phyloP scores from a whole-genome alignment of 805 yeast genomes.

The Suhomyces vadensis region DNA sequence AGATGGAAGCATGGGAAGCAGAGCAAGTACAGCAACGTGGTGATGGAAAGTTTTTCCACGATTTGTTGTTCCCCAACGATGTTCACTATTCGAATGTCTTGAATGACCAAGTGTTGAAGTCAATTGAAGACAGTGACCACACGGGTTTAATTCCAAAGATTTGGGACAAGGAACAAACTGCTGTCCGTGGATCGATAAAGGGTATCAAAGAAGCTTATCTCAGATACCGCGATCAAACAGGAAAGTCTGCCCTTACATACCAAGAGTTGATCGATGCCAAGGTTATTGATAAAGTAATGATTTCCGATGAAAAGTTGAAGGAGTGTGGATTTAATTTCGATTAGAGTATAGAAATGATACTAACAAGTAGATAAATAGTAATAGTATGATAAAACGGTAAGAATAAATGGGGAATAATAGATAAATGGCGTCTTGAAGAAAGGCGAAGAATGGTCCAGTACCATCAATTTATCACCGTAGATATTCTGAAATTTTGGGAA shows the following conservation, averaged over 20 bases:
- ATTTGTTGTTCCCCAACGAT: conserved; percentile 56
- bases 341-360: no score
- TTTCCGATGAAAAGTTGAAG: conserved; percentile 17
- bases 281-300: conserved; percentile 16
- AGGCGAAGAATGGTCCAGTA: no score
- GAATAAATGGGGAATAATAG: no score
- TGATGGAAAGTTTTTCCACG: conserved; percentile 28
- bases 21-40: conserved; percentile 30
- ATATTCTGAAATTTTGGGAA: no score
- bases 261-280: conserved; percentile 38
- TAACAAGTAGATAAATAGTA: no score
- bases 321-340: conserved; percentile 17
- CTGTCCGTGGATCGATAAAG: conserved; percentile 45
- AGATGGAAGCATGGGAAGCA: conserved; percentile 34
- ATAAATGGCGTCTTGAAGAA: no score
- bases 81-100: conserved; percentile 55
- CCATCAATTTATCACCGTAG: no score
- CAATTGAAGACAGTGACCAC: conserved; percentile 11
- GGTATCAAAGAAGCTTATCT: conserved; percentile 47
- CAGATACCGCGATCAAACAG: conserved; percentile 37
- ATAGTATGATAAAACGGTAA: no score
- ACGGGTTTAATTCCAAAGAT: conserved; percentile 50
- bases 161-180: conserved; percentile 51
- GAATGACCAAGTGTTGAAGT: conserved; percentile 17
- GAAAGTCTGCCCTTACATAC: conserved; percentile 36